Evolutionary conservation across 1,284 basidiomycete species (phyloP), one percentile per base, ranked within the genome.

Genomic region (Prillingera fragicola): DNA sequence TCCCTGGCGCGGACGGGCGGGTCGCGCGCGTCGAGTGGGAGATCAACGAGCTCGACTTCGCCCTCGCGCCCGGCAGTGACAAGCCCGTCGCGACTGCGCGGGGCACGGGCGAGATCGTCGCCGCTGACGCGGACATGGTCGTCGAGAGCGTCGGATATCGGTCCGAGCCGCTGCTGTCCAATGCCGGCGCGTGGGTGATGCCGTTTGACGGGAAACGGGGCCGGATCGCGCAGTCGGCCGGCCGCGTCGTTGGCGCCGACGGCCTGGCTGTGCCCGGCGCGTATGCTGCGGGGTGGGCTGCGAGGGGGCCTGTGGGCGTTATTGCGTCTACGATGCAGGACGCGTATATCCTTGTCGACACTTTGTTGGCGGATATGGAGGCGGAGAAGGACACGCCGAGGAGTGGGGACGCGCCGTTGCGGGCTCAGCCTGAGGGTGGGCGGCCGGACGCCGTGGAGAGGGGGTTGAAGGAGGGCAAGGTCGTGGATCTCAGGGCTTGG

Each of bases 201-300:
- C 73, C 73, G 1, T 75, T 75, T 46, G 74, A 77, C 47, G 43
- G 43, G 1, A 25, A 33, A 2, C 54, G 60, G 23, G 74, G 73
- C 0, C 57, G 70, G 28, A 56, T 73, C 3, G 38, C 40, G 37
- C 73, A 73, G 44, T 39, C 56, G 3, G 62, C 53, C 10, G 74
- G 74, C 1, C 52, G 74, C 15, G 66, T 75, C 8, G 48, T 65
- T 0, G 60, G 60, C 28, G 60, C 56, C 8, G 49, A 56, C 5
- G 68, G 66, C 5, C 41, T 56, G 15, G 55, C 57, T 17, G 52
- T 78, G 3, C 76, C 76, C 21, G 83, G 84, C 28, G 75, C 89
- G n/a, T 97, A 96, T 64, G 84, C 87, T 2, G 84, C 87, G 1
- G 94, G 94, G 3, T 98, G 95, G 95, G 84, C 89, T 0, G 85